Percentiles rank a stretch among this genome's conserved stretches.
phyloP scores from a whole-genome alignment of 805 yeast genomes.

The Yarrowia sp. region DNA sequence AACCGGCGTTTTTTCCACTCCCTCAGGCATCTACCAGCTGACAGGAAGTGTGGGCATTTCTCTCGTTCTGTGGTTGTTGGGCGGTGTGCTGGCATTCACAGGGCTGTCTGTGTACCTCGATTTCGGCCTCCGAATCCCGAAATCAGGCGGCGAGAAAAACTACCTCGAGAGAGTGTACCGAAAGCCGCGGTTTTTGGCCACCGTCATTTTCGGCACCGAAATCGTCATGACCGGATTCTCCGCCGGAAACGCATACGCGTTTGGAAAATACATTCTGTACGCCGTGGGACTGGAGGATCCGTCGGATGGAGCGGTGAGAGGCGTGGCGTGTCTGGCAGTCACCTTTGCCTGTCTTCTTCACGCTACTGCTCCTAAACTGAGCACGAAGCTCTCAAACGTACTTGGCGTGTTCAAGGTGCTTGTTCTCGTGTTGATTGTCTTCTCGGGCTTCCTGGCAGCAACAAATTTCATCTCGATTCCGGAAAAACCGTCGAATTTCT shows the following conservation, averaged over 20 bases:
- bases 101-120: conserved; percentile 67
- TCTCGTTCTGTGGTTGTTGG: conserved; percentile 65
- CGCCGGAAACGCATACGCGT: conserved; percentile 69
- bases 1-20: conserved; percentile 74
- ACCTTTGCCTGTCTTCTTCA: conserved; percentile 59
- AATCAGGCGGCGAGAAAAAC: conserved; percentile 73
- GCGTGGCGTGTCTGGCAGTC: conserved; percentile 59
- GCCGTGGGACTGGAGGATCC: conserved; percentile 53
- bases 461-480: conserved; percentile 49
- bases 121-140: conserved; percentile 68
- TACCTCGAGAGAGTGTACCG: conserved; percentile 65
- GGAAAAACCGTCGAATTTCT: conserved; percentile 51
- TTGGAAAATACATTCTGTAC: conserved; percentile 63
- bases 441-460: conserved; percentile 56
- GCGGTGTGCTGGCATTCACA: conserved; percentile 63
- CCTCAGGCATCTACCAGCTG: conserved; percentile 64
- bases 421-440: conserved; percentile 58
- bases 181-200: conserved; percentile 61
- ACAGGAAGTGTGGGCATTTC: conserved; percentile 67
- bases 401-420: conserved; percentile 63
- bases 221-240: conserved; percentile 67
- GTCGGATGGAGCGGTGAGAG: conserved; percentile 52
- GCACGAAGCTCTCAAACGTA: conserved; percentile 59
- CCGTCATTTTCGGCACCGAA: conserved; percentile 59
- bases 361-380: conserved; percentile 57